A percentile compares a stretch with the other conserved stretches of the same genome.
Evolutionary conservation across 129 eudicot genomes (phyloP).

Genomic region (Chrysanthemum makinoi): DNA sequence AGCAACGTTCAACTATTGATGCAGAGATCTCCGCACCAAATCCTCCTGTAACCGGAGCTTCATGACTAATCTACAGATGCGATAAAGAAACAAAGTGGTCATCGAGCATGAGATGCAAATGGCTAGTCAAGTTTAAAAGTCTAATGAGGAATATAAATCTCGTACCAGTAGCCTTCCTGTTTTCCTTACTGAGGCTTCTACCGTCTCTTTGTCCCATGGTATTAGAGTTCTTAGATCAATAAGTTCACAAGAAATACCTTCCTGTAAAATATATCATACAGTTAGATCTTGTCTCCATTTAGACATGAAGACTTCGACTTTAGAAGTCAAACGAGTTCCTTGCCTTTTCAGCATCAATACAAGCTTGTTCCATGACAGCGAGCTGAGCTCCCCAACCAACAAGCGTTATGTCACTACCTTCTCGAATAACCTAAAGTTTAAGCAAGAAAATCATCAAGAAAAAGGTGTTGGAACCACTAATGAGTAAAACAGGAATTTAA

Average conservation of each 20-base stretch:
- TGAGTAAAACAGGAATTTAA: background rate
- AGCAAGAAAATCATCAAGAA: slow-evolving; percentile 21
- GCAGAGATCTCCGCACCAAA: slow-evolving; percentile 98
- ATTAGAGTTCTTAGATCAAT: slow-evolving; percentile 82
- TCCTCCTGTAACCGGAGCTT: slow-evolving; percentile 98
- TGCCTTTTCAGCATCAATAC: slow-evolving; percentile 90
- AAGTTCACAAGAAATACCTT: slow-evolving; percentile 94
- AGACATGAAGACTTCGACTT: background rate
- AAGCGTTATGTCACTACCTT: slow-evolving; percentile 91
- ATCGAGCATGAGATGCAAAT: slow-evolving; percentile 4
- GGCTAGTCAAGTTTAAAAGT: background rate
- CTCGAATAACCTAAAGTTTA: slow-evolving; percentile 64
- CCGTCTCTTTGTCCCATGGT: slow-evolving; percentile 99
- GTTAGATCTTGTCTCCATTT: background rate
- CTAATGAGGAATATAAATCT: slow-evolving; percentile 9
- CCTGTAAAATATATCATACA: slow-evolving; percentile 51
- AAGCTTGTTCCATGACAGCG: slow-evolving; percentile 84
- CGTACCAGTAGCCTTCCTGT: slow-evolving; percentile 90
- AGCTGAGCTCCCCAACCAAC: slow-evolving; percentile 99
- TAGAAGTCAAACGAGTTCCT: slow-evolving; percentile 2
- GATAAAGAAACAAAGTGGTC: slow-evolving; percentile 9
- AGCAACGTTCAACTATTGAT: slow-evolving; percentile 90
- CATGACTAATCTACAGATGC: slow-evolving; percentile 81
- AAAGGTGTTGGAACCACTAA: background rate
- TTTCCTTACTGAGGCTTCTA: slow-evolving; percentile 87